phyloP scores from a whole-genome alignment of 352 stramenopile species.

The Plasmopara muralis region DNA sequence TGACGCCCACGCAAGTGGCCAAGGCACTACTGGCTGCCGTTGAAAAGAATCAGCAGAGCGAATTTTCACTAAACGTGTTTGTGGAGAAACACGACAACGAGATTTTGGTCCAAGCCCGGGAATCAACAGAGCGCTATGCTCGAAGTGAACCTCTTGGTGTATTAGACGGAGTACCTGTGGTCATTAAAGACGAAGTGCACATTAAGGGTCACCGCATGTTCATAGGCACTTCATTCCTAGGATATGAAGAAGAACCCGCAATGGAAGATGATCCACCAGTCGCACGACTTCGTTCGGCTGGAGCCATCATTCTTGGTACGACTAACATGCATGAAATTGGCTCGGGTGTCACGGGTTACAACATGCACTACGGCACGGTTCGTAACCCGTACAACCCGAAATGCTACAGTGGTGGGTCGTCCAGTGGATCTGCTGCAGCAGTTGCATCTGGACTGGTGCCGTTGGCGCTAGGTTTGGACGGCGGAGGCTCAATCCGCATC shows the following conservation, averaged over 20 bases:
- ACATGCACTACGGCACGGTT: slow-evolving; percentile 60
- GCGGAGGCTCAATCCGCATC: slow-evolving; percentile 87
- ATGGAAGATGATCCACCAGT: slow-evolving; percentile 48
- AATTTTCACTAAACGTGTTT: slow-evolving; percentile 59
- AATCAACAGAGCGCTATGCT: slow-evolving; percentile 65
- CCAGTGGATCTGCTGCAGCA: slow-evolving; percentile 81
- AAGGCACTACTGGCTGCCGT: slow-evolving; percentile 54
- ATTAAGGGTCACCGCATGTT: slow-evolving; percentile 63
- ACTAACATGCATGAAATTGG: slow-evolving; percentile 90
- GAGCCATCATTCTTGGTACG: slow-evolving; percentile 84
- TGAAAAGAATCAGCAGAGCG: slow-evolving; percentile 41
- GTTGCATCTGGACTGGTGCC: slow-evolving; percentile 86
- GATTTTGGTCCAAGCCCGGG: slow-evolving; percentile 60
- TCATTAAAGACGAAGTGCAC: slow-evolving; percentile 84
- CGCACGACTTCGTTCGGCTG: slow-evolving; percentile 48
- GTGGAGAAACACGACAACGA: slow-evolving; percentile 66
- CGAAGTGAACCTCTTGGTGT: slow-evolving; percentile 55
- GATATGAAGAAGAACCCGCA: slow-evolving; percentile 35
- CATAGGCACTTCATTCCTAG: slow-evolving; percentile 74
- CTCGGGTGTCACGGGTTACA: slow-evolving; percentile 66
- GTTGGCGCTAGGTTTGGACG: slow-evolving; percentile 81
- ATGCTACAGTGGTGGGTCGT: slow-evolving; percentile 87
- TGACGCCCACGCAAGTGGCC: slow-evolving; percentile 63
- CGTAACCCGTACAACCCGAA: slow-evolving; percentile 83
- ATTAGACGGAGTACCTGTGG: slow-evolving; percentile 84